Evolutionary conservation across 306 rosid genomes (phyloP), one percentile per base, ranked within the genome.

Genomic region (Abrus precatorius): DNA sequence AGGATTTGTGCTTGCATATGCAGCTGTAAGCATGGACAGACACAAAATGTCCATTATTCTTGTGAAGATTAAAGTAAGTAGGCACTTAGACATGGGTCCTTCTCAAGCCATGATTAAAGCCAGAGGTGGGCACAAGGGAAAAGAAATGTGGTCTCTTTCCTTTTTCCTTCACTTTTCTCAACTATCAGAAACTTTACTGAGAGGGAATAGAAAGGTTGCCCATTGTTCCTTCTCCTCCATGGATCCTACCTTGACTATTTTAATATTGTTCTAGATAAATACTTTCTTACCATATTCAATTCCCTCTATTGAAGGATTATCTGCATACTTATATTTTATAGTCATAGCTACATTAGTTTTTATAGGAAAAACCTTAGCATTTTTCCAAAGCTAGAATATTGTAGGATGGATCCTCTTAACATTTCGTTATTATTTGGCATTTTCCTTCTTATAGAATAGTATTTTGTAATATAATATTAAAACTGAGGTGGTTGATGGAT

Each of bases 101-200:
- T 82, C 86, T 77, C 85, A 67, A 20, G 80, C 72, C 82, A 90
- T 92, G 84, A 92, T 90, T 90, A 88, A 90, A 91, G 94, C 84
- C 82, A 85, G 33, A 78, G 82, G 88, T 57, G 85, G 87, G 86
- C 79, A 73, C 56, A 53, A 11, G 14, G 53, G 67, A 79, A 84
- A 75, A 68, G 59, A 72, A 36, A 83, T 40, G 36, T 70, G 64
- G 27, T 9, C 77, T 57, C 55, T 66, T 33, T 67, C 72, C 2
- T 27, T 74, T 64, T 78, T 61, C 29, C 20, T 43, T 76, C 78
- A 80, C 88, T 85, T 90, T 84, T 65, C 70, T 84, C 71, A 77
- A 76, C 84, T 76, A 67, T 29, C 72, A n/a, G n/a, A 83, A 71
- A 66, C 79, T 84, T 81, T 69, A 64, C 28, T 1, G 30, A 65